A percentile compares a stretch with the other conserved stretches of the same genome.
Conservation (phyloP, 2,329 filamentous ascomycete species). For the Fonsecaea monophora region DNA sequence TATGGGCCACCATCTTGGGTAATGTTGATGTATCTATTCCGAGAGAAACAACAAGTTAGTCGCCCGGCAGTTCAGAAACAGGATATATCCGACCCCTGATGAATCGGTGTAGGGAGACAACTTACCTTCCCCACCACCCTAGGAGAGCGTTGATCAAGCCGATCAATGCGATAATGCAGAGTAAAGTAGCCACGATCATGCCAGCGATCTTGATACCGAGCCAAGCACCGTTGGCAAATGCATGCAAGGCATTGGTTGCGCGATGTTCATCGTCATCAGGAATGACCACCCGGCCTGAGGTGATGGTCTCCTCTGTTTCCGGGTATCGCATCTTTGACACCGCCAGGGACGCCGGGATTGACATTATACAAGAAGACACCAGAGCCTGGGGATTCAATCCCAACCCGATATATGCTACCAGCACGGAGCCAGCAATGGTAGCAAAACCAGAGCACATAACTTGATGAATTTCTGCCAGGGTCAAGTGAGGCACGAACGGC, state of each 20-base stretch:
- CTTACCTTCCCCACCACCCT: conserved; percentile 82
- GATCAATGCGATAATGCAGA: conserved; percentile 82
- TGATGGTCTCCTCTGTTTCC: conserved; percentile 84
- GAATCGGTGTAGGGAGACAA: conserved; percentile 43
- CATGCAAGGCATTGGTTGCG: conserved; percentile 81
- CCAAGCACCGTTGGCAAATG: conserved; percentile 84
- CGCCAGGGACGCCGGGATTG: conserved; percentile 86
- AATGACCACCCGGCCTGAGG: conserved; percentile 78
- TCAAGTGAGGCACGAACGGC: conserved; percentile 84
- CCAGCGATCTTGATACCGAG: conserved; percentile 84
- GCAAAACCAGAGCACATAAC: conserved; percentile 92
- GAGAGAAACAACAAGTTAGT: neutral
- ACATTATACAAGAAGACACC: conserved; percentile 93
- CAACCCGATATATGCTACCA: conserved; percentile 84
- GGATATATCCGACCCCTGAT: neutral
- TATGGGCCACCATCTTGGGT: conserved; percentile 60
- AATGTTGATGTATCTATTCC: conserved; percentile 71
- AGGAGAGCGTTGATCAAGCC: conserved; percentile 76
- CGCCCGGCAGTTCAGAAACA: neutral
- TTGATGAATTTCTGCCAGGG: conserved; percentile 86
- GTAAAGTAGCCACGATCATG: conserved; percentile 79
- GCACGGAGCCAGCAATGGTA: conserved; percentile 85
- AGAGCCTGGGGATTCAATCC: conserved; percentile 84
- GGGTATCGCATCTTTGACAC: conserved; percentile 90
- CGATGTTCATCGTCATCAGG: conserved; percentile 78